phyloP scores from a whole-genome alignment of 352 stramenopile genomes.

The Peronospora farinosa region DNA sequence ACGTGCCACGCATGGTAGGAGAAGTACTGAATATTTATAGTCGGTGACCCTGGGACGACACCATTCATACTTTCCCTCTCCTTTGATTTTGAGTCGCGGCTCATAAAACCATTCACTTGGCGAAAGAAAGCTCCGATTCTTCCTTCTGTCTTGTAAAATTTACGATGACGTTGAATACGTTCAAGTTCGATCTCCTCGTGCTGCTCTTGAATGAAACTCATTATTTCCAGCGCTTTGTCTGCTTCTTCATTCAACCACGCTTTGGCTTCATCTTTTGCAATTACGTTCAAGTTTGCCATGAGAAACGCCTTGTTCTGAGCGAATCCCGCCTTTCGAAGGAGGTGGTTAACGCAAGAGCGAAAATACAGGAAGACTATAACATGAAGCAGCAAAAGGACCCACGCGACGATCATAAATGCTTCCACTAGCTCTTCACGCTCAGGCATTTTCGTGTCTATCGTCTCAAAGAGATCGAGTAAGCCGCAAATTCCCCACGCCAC shows the following conservation, averaged over 20 bases:
- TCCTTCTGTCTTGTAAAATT: neutral
- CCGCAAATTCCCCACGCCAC: slow-evolving; percentile 41
- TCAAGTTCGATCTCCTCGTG: slow-evolving; percentile 10
- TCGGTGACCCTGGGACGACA: slow-evolving; percentile 14
- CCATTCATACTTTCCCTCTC: neutral
- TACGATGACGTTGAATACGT: neutral
- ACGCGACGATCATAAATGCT: slow-evolving; percentile 34
- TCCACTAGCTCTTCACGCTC: slow-evolving; percentile 29
- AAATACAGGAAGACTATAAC: slow-evolving; percentile 39
- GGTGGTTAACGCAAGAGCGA: slow-evolving; percentile 21
- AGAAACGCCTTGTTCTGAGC: slow-evolving; percentile 8
- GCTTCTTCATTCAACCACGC: slow-evolving; percentile 21
- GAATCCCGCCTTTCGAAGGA: slow-evolving; percentile 33
- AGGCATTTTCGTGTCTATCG: slow-evolving; percentile 8
- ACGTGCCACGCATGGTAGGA: slow-evolving; percentile 64
- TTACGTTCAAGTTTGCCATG: slow-evolving; percentile 6
- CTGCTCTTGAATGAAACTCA: slow-evolving; percentile 25
- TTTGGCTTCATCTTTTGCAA: slow-evolving; percentile 19
- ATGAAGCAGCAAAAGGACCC: slow-evolving; percentile 30
- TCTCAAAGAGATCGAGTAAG: slow-evolving; percentile 8
- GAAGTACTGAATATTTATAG: slow-evolving; percentile 36
- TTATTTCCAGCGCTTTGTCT: slow-evolving; percentile 13
- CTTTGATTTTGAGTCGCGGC: neutral
- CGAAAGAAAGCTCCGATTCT: neutral
- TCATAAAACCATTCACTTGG: neutral